Base-by-base conservation (phyloP, 2,329 filamentous ascomycete genomes). In the Pyrenophora teres region DNA sequence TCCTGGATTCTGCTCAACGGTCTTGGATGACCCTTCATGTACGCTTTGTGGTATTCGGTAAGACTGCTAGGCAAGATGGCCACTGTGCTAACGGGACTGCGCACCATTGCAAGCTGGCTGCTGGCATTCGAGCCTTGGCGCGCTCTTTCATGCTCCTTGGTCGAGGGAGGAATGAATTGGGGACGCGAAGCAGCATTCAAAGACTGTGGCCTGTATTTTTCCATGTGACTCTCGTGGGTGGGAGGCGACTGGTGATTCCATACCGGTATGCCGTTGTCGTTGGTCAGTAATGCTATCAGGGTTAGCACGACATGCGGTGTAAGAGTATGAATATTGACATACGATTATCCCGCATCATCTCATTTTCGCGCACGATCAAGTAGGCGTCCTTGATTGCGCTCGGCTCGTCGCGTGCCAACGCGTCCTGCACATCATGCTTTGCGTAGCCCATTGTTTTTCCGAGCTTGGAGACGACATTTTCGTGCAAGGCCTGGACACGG, bases 311-410 rank as follows among this genome's bases (percentile, higher is more conserved):
- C 40, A 42, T 18, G 8, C 21, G 7, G 21, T 23, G 23, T 25
- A 6, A 2, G 23, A 25, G 23, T 7, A 4, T 12, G 2, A 9
- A 9, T 19, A 19, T 12, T 30, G n/a, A 85, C 90, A 85, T 80
- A 95, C 90, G 92, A 72, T 92, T 96, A 48, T 87, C 87, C 73
- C 92, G 89, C 92, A 97, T 97, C 72, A 97, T 84, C 74, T 97
- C 94, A 72, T 97, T 97, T 75, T 99, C 94, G 46, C 93, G 86
- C 21, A 99, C 91, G 72, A 99, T 99, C 76, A 97, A 87, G 77
- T 97, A 99, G 1, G 94, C 94, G 76, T 99, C 94, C 77, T 99
- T 99, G 80, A 99, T 97, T 9, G 94, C 92, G 52, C 92, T 97
- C 10, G 94, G 94, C 72, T 99, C 94, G 46, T 94, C 87, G 50